These are phyloP conservation scores for Trichoderma koningii DNA, from an alignment of 2,329 filamentous ascomycete species.

Conservation along the genomic window DNA sequence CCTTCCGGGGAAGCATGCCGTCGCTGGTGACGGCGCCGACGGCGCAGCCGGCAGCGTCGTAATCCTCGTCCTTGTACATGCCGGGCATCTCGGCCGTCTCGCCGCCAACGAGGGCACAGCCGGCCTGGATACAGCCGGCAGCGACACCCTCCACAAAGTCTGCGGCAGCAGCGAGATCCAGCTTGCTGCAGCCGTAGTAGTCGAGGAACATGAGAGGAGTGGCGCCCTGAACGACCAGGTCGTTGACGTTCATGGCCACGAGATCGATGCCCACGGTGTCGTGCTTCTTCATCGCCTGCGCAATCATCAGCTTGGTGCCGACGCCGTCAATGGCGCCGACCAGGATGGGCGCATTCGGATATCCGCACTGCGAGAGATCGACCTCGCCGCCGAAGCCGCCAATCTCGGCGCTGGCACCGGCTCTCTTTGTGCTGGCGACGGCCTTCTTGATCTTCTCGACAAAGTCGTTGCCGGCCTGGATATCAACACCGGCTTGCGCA, in stretches of 20 bases:
- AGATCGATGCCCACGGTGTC: constrained; percentile 95
- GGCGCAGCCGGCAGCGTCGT: constrained; percentile 89
- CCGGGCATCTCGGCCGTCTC: constrained; percentile 99
- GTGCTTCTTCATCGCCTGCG: constrained; percentile 85
- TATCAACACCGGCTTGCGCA: constrained; percentile 88
- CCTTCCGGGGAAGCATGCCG: constrained; percentile 72
- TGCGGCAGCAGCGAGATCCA: constrained; percentile 75
- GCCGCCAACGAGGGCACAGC: constrained; percentile 90
- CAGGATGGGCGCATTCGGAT: constrained; percentile 72
- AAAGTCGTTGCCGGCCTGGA: constrained; percentile 90
- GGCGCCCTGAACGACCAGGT: constrained; percentile 92
- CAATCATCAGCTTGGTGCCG: constrained; percentile 95
- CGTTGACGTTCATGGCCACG: constrained; percentile 99
- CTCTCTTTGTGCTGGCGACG: constrained; percentile 79
- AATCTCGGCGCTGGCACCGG: constrained; percentile 89
- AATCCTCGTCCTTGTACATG: constrained; percentile 85
- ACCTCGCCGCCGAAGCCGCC: constrained; percentile 83
- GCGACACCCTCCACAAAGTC: constrained; percentile 92
- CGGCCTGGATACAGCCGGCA: constrained; percentile 78
- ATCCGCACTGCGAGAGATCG: constrained; percentile 68
- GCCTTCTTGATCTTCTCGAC: constrained; percentile 89
- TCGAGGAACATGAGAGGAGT: constrained; percentile 96
- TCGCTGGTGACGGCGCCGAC: constrained; percentile 76
- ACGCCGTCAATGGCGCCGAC: constrained; percentile 97
- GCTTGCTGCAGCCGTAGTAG: constrained; percentile 91